These are phyloP conservation scores for Suillus ampliporus DNA, from an alignment of 768 basidiomycete species.

Conservation along the genomic window DNA sequence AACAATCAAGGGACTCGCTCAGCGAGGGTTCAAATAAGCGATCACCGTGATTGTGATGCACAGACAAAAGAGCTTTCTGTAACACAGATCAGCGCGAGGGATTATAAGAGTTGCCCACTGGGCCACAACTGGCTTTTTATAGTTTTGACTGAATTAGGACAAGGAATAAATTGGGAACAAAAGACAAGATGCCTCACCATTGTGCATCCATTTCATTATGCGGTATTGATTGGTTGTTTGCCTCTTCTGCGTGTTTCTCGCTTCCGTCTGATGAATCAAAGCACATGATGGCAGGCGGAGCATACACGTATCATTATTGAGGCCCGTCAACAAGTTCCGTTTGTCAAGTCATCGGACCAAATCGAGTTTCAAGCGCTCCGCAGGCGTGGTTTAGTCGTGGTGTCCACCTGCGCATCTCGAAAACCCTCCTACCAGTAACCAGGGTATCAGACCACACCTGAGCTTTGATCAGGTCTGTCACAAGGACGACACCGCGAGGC, in stretches of 20 bases:
- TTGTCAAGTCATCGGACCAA: neutral
- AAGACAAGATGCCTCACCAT: neutral
- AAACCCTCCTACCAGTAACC: neutral
- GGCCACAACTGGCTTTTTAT: neutral
- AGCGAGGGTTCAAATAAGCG: conserved; percentile 1
- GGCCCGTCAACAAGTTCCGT: neutral
- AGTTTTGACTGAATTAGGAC: neutral
- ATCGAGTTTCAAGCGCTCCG: neutral
- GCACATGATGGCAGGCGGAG: neutral
- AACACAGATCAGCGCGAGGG: neutral
- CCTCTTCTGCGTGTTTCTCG: neutral
- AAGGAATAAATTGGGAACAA: no score
- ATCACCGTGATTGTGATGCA: neutral
- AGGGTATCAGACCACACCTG: neutral
- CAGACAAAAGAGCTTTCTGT: conserved; percentile 1
- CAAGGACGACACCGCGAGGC: neutral
- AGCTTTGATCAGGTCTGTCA: neutral
- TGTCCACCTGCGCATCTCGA: neutral
- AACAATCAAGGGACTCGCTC: neutral
- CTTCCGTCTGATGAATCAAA: conserved; percentile 3
- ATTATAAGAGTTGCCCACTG: neutral
- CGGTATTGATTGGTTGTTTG: neutral
- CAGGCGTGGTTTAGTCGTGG: neutral
- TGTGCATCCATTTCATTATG: neutral
- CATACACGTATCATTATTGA: neutral